Evolutionary conservation across 345 rosid species (phyloP).

Genomic region (Conringia planisiliqua): DNA sequence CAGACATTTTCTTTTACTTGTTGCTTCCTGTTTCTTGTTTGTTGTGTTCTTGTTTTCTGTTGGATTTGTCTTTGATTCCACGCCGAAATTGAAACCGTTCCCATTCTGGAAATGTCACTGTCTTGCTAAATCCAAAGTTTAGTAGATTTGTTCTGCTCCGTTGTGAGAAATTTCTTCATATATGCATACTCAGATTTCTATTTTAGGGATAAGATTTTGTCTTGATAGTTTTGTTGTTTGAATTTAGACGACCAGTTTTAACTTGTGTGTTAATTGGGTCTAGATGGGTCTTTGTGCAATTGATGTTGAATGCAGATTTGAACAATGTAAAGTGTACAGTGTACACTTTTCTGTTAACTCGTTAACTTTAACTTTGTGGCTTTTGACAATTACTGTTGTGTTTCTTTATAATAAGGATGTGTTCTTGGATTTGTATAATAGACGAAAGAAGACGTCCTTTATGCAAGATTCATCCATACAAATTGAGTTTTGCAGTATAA

Average conservation of each 20-base stretch:
- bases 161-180: background rate
- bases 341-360: background rate
- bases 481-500: background rate
- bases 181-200: background rate
- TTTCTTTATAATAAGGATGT: background rate
- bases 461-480: background rate
- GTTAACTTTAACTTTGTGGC: background rate
- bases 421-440: slow-evolving; percentile 3
- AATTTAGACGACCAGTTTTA: background rate
- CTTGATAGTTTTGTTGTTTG: background rate
- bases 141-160: background rate
- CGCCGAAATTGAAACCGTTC: background rate
- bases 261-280: background rate
- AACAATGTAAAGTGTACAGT: background rate
- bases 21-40: background rate
- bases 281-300: background rate
- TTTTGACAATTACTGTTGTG: background rate
- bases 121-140: background rate
- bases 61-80: background rate
- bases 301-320: background rate
- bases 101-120: background rate
- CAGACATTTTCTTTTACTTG: background rate
- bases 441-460: background rate
- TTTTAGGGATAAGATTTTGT: background rate
- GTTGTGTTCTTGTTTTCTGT: background rate